Conservation (phyloP, 495 filamentous ascomycete genomes). For the Lepraria neglecta region DNA sequence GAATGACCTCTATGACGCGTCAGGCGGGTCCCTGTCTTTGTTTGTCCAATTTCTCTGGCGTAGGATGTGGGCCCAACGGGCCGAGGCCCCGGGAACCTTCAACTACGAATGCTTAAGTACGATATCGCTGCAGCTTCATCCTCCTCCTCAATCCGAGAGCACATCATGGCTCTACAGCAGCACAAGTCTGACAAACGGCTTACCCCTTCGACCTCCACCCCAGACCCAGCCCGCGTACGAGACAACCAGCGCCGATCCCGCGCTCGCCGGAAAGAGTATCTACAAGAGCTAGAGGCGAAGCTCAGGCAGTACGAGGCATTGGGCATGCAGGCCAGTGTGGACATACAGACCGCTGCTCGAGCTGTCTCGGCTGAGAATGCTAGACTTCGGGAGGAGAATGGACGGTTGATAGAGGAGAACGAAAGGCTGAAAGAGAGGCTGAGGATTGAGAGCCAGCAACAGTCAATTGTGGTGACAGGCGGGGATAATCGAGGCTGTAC, state of each 20-base stretch:
- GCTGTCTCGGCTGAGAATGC: conserved; percentile 59
- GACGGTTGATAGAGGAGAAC: conserved; percentile 1
- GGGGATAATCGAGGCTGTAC: neutral
- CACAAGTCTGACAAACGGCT: neutral
- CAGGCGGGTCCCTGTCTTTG: neutral
- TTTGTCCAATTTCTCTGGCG: neutral
- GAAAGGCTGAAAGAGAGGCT: neutral
- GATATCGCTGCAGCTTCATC: too few relatives aligned
- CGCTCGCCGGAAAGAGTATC: conserved; percentile 68
- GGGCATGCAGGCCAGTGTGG: conserved; percentile 52
- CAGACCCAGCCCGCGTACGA: conserved; percentile 34
- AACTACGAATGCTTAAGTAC: too few relatives aligned
- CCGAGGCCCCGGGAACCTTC: too few relatives aligned
- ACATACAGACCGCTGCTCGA: conserved; percentile 59
- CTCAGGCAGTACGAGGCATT: conserved; percentile 52
- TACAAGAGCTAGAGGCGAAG: conserved; percentile 61
- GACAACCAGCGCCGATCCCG: conserved; percentile 79
- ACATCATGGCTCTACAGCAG: neutral
- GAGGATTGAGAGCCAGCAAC: neutral
- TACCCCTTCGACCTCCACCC: neutral
- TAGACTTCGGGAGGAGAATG: conserved; percentile 38
- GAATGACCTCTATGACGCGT: conserved; percentile 1
- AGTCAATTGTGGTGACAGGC: neutral
- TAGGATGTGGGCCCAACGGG: too few relatives aligned
- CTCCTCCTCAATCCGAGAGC: too few relatives aligned